Conservation (phyloP, 495 filamentous ascomycete species). For the Letharia columbiana region DNA sequence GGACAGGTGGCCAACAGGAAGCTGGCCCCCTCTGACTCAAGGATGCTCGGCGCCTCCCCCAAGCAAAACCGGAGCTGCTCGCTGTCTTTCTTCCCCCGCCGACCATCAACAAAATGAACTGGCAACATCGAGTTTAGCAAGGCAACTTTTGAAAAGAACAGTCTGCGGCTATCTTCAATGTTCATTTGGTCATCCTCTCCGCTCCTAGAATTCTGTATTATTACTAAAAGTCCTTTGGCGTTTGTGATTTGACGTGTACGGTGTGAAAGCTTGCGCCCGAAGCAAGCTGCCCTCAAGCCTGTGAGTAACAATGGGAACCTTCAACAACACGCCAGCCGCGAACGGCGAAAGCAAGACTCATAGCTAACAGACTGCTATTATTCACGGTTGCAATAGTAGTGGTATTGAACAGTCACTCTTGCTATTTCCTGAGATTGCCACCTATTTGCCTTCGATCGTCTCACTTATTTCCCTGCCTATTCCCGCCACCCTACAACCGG, state of each 20-base stretch:
- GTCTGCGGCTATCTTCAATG: constrained; percentile 15
- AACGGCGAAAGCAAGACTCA: constrained; percentile 17
- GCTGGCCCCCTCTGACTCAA: constrained; percentile 17
- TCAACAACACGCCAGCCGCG: constrained; percentile 9
- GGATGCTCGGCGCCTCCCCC: constrained; percentile 7
- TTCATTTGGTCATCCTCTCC: constrained; percentile 17
- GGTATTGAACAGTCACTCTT: constrained; percentile 11
- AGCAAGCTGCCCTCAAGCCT: constrained; percentile 9
- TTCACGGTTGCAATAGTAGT: neutral
- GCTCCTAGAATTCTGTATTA: constrained; percentile 16
- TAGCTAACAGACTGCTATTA: constrained; percentile 10
- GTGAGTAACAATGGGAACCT: constrained; percentile 24
- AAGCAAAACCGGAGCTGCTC: constrained; percentile 13
- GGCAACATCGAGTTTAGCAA: constrained; percentile 10
- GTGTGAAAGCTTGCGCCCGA: constrained; percentile 10
- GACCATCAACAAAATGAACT: constrained; percentile 16
- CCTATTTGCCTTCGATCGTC: constrained; percentile 16
- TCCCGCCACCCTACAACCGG: constrained; percentile 23
- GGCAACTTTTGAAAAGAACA: constrained; percentile 17
- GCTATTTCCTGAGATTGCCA: constrained; percentile 8
- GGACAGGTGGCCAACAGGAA: constrained; percentile 15
- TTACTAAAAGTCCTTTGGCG: constrained; percentile 17
- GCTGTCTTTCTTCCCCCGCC: constrained; percentile 8
- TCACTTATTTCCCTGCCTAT: constrained; percentile 20
- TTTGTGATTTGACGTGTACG: constrained; percentile 7